Percentiles rank a stretch among this genome's conserved stretches.
These are phyloP conservation scores for Agaricus sinodeliciosus DNA, from an alignment of 768 basidiomycete species.

Conservation along the genomic window DNA sequence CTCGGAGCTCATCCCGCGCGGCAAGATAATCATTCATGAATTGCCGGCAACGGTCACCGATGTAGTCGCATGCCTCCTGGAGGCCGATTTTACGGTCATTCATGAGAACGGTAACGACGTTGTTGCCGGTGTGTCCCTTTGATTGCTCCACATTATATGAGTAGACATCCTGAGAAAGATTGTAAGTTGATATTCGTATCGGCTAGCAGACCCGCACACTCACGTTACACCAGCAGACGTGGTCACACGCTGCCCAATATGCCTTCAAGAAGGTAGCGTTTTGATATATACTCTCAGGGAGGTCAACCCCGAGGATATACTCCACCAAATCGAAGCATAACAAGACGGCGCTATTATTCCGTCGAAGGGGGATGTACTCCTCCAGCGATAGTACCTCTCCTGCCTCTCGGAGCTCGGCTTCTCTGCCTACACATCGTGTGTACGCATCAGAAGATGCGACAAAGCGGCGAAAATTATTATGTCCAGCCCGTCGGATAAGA, in stretches of 20 bases:
- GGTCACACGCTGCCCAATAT: conserved; percentile 54
- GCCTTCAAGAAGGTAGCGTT: conserved; percentile 47
- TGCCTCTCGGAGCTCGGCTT: conserved; percentile 55
- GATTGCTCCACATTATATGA: conserved; percentile 72
- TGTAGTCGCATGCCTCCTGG: conserved; percentile 53
- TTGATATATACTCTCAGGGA: conserved; percentile 55
- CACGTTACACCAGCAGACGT: conserved; percentile 69
- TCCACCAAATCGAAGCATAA: conserved; percentile 60
- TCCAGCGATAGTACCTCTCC: conserved; percentile 48
- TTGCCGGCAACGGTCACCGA: conserved; percentile 42
- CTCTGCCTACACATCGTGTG: conserved; percentile 48
- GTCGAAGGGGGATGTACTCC: conserved; percentile 50
- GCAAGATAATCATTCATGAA: conserved; percentile 45
- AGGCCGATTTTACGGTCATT: conserved; percentile 42
- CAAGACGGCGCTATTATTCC: conserved; percentile 64
- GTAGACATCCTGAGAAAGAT: conserved; percentile 48
- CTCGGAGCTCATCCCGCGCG: conserved; percentile 41
- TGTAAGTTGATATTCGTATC: conserved; percentile 2
- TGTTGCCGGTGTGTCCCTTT: conserved; percentile 58
- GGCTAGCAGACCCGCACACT: conserved; percentile 15
- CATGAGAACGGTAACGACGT: conserved; percentile 66
- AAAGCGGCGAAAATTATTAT: conserved; percentile 45
- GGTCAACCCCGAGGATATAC: conserved; percentile 53
- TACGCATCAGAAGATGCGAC: conserved; percentile 47
- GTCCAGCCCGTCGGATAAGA: conserved; percentile 36